Evolutionary conservation across 2,329 filamentous ascomycete genomes (phyloP).

Genomic region (Phialophora chinensis): DNA sequence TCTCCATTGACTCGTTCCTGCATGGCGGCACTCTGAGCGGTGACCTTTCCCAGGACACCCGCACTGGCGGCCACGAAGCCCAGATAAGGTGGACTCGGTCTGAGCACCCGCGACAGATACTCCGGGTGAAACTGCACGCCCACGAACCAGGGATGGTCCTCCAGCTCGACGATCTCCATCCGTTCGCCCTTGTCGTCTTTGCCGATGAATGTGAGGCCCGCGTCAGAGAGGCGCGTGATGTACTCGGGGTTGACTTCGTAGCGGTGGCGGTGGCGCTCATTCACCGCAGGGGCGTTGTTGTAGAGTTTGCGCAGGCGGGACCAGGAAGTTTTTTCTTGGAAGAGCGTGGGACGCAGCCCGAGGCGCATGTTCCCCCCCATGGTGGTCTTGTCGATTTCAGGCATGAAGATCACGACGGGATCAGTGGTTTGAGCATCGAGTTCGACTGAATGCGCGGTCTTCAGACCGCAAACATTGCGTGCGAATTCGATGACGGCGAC

Average conservation of each 20-base stretch:
- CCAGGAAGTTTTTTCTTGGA: conserved; percentile 79
- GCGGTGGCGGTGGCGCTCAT: conserved; percentile 83
- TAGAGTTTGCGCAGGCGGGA: conserved; percentile 78
- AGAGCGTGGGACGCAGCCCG: conserved; percentile 74
- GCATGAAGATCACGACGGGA: conserved; percentile 87
- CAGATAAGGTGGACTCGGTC: conserved; percentile 76
- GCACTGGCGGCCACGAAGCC: conserved; percentile 82
- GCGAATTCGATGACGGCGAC: conserved; percentile 89
- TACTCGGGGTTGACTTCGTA: conserved; percentile 89
- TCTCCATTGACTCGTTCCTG: background rate
- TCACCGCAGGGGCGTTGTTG: conserved; percentile 54
- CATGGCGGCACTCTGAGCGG: conserved; percentile 27
- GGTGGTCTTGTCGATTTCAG: conserved; percentile 77
- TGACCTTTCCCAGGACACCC: conserved; percentile 64
- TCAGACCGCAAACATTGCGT: conserved; percentile 72
- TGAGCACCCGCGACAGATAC: conserved; percentile 76
- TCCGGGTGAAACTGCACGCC: conserved; percentile 90
- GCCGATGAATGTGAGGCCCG: conserved; percentile 76
- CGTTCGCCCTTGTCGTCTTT: conserved; percentile 79
- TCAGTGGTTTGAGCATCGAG: conserved; percentile 64
- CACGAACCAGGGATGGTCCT: conserved; percentile 83
- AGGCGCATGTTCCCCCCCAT: conserved; percentile 88
- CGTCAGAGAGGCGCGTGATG: conserved; percentile 69
- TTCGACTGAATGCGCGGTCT: conserved; percentile 62
- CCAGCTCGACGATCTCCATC: conserved; percentile 83